These are phyloP conservation scores for Tetrahymena malaccensis DNA, from an alignment of 73 alveolate genomes.

Conservation along the genomic window DNA sequence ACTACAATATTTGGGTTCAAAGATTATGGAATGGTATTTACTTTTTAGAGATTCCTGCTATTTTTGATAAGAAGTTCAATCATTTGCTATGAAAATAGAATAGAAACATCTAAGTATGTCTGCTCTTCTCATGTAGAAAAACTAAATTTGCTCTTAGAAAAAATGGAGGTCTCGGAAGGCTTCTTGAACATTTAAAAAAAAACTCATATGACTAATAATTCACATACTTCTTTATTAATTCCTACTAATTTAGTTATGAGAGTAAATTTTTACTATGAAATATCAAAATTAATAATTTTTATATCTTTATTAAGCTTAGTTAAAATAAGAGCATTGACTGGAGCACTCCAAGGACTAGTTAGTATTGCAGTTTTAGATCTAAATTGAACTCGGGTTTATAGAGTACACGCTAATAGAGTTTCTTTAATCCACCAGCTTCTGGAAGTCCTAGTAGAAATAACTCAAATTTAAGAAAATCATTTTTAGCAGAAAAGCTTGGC, in stretches of 20 bases:
- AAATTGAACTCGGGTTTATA: neutral
- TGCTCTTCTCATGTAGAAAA: neutral
- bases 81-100: neutral
- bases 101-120: neutral
- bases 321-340: neutral
- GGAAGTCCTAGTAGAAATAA: neutral
- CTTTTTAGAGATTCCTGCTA: neutral
- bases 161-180: neutral
- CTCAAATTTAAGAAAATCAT: neutral
- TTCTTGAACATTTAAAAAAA: neutral
- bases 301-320: neutral
- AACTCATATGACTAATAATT: neutral
- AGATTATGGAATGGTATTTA: neutral
- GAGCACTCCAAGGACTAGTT: neutral
- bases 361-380: neutral
- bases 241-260: neutral
- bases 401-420: neutral
- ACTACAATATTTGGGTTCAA: neutral
- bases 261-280: neutral
- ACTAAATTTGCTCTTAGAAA: neutral
- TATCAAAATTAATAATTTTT: neutral
- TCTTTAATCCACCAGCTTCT: neutral
- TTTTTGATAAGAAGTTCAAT: neutral
- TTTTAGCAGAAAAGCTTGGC: neutral
- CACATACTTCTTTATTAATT: neutral